Percentiles rank a stretch among this genome's conserved stretches.
Evolutionary conservation across 75 land plant genomes (phyloP).

Genomic region (Sequoiadendron giganteum): DNA sequence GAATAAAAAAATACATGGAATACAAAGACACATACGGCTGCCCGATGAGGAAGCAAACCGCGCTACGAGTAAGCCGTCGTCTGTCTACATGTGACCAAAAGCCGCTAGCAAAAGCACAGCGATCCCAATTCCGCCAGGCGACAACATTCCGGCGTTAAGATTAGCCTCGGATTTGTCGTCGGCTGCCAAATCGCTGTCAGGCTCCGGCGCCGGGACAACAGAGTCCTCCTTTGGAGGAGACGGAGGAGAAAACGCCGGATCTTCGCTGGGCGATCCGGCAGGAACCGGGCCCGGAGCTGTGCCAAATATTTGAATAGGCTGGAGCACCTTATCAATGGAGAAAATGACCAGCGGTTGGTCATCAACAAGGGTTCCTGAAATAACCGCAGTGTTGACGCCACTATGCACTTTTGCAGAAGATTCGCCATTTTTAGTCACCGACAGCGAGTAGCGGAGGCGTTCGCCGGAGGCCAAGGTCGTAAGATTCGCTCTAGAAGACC

Average conservation of each 20-base stretch:
- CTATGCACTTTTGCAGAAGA: neutral
- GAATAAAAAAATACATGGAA: neutral
- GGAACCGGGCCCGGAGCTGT: neutral
- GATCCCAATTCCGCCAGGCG: neutral
- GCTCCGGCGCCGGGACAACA: neutral
- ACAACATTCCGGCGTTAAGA: neutral
- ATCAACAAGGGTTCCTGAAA: conserved; percentile 11
- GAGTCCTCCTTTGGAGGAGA: neutral
- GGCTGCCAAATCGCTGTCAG: neutral
- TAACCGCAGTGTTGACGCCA: conserved; percentile 14
- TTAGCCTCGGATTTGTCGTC: neutral
- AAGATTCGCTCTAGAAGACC: neutral
- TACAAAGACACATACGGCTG: neutral
- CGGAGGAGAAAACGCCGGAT: conserved; percentile 15
- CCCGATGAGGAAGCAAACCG: too few relatives aligned
- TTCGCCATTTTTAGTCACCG: neutral
- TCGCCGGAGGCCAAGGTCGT: conserved; percentile 13
- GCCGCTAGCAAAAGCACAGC: neutral
- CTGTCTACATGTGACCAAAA: neutral
- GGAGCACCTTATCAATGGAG: conserved; percentile 20
- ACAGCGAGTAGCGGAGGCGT: neutral
- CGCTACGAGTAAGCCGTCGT: too few relatives aligned
- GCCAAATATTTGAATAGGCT: conserved; percentile 24
- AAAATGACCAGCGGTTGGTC: conserved; percentile 21
- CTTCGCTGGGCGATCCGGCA: neutral